Base-by-base conservation (phyloP, 805 yeast genomes). In the Cyberlindnera maclurae region DNA sequence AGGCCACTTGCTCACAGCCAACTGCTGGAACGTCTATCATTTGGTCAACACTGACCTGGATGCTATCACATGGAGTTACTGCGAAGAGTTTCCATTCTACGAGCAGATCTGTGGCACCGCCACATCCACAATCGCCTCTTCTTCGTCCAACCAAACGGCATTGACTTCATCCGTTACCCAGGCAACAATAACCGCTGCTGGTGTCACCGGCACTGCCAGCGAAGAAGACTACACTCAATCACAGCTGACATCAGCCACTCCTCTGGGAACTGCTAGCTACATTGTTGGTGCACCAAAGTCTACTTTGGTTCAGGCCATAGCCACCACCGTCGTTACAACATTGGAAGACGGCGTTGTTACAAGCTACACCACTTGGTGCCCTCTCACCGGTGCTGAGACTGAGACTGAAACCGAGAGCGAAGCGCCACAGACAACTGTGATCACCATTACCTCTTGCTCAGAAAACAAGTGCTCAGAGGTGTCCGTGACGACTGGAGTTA, bases 61-160 rank as follows among this genome's bases (percentile, higher is more conserved):
- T 15, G 36, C 31, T 4, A 36, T 54, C 22, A 42, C 43, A 13
- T 54, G 58, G 58, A 26, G 36, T 8, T 32, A 47, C 9, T 54
- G 58, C 43, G 41, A 37, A 15, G 58, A 54, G 36, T 54, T 46
- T 44, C 49, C 58, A 40, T 49, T 50, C 47, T 49, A 42, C 35
- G 38, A 44, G 29, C 15, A 42, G 3, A 26, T 42, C 5, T 52
- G 55, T 41, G 40, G 43, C 16, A 11, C 34, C 24, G 44, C 35
- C 13, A 17, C 42, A 9, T 37, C 43, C n/a, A 28, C 35, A n/a
- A 24, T 32, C 26, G 24, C 40, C 5, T 33, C 32, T 10, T 24
- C 42, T 9, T 27, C 42, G 13, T 12, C 12, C 12, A 12, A 27
- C 6, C 13, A 12, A 6, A 15, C 33, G 10, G 12, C 41, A 15